These are phyloP conservation scores for Starmera caribaea DNA, from an alignment of 805 yeast genomes.

Conservation along the genomic window DNA sequence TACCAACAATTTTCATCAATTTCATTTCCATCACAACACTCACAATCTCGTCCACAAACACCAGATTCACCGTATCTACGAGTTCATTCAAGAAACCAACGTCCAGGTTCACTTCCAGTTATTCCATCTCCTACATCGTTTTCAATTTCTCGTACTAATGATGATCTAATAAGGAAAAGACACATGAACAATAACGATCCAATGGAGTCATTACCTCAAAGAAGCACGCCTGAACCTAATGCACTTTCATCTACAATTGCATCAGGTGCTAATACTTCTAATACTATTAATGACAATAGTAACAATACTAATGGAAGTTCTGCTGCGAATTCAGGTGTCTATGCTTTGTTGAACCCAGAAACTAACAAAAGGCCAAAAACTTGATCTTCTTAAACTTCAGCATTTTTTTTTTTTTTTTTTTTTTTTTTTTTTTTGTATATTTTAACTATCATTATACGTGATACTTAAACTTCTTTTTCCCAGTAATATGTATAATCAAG, in stretches of 20 bases:
- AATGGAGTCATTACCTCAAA: conserved; percentile 7
- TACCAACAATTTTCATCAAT: conserved; percentile 6
- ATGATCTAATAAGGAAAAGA: conserved; percentile 12
- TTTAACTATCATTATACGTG: too few relatives aligned
- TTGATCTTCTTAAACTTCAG: too few relatives aligned
- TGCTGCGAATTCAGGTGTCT: conserved; percentile 10
- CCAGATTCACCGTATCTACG: conserved; percentile 6
- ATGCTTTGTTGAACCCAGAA: conserved; percentile 18
- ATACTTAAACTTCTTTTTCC: too few relatives aligned
- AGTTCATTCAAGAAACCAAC: conserved; percentile 7
- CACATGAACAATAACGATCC: conserved; percentile 7
- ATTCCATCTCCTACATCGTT: conserved; percentile 9
- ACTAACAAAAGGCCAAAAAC: conserved; percentile 1
- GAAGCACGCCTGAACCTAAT: conserved; percentile 10
- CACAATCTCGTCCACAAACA: conserved; percentile 7
- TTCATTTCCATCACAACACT: conserved; percentile 1
- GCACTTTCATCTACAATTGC: conserved; percentile 9
- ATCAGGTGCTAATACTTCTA: conserved; percentile 3
- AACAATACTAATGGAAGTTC: not conserved
- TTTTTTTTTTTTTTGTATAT: too few relatives aligned
- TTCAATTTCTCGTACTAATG: conserved; percentile 5
- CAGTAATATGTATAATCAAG: too few relatives aligned
- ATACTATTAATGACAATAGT: not conserved
- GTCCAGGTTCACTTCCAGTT: conserved; percentile 17
- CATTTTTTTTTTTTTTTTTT: too few relatives aligned